These are phyloP conservation scores for Teratosphaeria destructans DNA, from an alignment of 2,329 filamentous ascomycete species.

Conservation along the genomic window DNA sequence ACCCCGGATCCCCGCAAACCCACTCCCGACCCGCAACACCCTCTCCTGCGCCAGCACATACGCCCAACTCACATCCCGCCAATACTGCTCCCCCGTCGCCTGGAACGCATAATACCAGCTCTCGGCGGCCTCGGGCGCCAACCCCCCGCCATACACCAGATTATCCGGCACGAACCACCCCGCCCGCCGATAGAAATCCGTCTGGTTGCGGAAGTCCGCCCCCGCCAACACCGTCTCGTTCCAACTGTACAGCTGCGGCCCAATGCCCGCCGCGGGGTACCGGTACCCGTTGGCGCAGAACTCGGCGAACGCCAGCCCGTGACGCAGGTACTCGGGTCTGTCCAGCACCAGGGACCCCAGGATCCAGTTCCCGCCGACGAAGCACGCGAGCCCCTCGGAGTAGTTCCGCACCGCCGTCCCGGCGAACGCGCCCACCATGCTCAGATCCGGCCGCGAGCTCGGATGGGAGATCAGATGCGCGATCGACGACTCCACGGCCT, in stretches of 20 bases:
- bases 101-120: slow-evolving; percentile 17
- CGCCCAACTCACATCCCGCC: slow-evolving; percentile 13
- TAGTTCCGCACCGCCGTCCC: slow-evolving; percentile 8
- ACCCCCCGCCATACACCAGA: background rate
- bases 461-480: slow-evolving; percentile 20
- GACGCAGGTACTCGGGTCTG: background rate
- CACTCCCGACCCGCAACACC: slow-evolving; percentile 2
- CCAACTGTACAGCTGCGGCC: slow-evolving; percentile 2
- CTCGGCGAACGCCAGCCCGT: slow-evolving; percentile 1
- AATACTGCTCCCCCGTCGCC: slow-evolving; percentile 11
- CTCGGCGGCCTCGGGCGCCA: slow-evolving; percentile 7
- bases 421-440: slow-evolving; percentile 1
- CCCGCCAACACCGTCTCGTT: background rate
- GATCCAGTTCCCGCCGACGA: slow-evolving; percentile 25
- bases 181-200: background rate
- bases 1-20: background rate
- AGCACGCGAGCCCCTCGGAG: slow-evolving; percentile 22
- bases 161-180: background rate
- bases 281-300: slow-evolving; percentile 6
- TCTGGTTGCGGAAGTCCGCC: background rate
- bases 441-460: background rate
- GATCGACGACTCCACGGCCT: slow-evolving; percentile 24
- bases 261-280: slow-evolving; percentile 1
- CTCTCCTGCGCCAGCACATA: slow-evolving; percentile 9
- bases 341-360: slow-evolving; percentile 15